Evolutionary conservation across 2,329 filamentous ascomycete species (phyloP), one percentile per base, ranked within the genome.

Genomic region (Blumeriella jaapii): DNA sequence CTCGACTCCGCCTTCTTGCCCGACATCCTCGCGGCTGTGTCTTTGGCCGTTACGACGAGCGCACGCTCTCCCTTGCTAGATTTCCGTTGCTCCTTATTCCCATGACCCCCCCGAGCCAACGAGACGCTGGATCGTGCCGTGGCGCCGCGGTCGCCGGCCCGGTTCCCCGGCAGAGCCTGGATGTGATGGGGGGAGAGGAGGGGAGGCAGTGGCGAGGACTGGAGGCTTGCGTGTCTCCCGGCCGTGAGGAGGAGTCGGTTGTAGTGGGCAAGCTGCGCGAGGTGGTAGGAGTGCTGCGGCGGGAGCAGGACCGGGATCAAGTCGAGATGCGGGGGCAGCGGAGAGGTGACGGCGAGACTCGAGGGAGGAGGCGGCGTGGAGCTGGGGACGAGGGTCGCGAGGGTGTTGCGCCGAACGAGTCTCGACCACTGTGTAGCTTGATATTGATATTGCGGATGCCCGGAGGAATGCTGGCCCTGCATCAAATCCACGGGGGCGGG

Each of bases 231-330:
- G 10, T 37, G 41, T 41, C 50, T 46, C 18, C 59, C 59, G 42
- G 71, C 67, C 34, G 72, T 70, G 47, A 78, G 67, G 47, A 78
- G 67, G 53, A 78, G 70, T 52, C 69, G 71, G 57, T 78, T 78
- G 63, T 78, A 78, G 48, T 76, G 67, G 33, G 72, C 64, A 37
- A 79, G 67, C 57, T 75, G 71, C 35, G 69, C 70, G 51, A 77
- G 69, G 57, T 74, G 73, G 44, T 70, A 60, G 26, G 65, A 70
- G 20, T 67, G 61, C 45, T 76, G 71, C 43, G 74, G 71, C 11
- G 71, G 71, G 39, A 74, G 47, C 48, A 74, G 59, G 44, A 73
- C 64, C 22, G 72, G 71, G 17, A 72, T 60, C 40, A 73, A 61
- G 44, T 74, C 68, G 50, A 73, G 50, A 41, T 64, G 62, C 42